These are phyloP conservation scores for Dendrobium huoshanense DNA, from an alignment of 106 monocot genomes.

Conservation along the genomic window DNA sequence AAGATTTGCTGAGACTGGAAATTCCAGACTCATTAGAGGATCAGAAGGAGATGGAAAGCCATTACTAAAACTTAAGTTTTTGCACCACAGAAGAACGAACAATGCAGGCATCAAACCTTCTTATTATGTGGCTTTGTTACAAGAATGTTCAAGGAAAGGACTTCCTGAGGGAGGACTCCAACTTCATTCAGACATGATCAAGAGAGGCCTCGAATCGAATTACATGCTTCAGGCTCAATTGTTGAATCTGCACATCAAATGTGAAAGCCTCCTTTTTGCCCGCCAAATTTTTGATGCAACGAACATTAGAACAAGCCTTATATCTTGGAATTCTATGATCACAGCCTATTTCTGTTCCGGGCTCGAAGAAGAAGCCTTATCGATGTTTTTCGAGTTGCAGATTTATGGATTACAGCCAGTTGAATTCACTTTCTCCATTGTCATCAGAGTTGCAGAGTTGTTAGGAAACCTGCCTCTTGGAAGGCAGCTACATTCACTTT, in stretches of 20 bases:
- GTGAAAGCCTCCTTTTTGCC: constrained; percentile 13
- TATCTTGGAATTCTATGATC: constrained; percentile 26
- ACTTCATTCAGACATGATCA: constrained; percentile 19
- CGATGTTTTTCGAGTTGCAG: constrained; percentile 15
- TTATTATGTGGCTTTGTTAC: constrained; percentile 14
- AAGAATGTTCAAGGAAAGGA: constrained; percentile 7
- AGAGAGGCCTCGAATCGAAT: constrained; percentile 15
- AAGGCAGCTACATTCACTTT: constrained; percentile 18
- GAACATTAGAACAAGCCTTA: constrained; percentile 9
- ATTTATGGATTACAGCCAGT: constrained; percentile 15
- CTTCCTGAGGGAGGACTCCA: constrained; percentile 13
- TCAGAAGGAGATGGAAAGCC: too few relatives aligned
- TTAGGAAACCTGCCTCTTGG: constrained; percentile 9
- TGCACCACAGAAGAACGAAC: neutral
- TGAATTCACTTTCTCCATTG: constrained; percentile 17
- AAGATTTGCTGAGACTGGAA: neutral
- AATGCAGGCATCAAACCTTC: neutral
- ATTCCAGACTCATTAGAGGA: neutral
- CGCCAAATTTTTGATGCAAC: constrained; percentile 12
- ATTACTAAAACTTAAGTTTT: neutral
- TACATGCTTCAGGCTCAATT: constrained; percentile 2
- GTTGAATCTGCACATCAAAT: constrained; percentile 18
- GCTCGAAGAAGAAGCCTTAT: constrained; percentile 14
- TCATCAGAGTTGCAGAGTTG: neutral
- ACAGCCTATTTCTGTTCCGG: constrained; percentile 5